Evolutionary conservation across 345 rosid species (phyloP).

Genomic region (Bruguiera parviflora): DNA sequence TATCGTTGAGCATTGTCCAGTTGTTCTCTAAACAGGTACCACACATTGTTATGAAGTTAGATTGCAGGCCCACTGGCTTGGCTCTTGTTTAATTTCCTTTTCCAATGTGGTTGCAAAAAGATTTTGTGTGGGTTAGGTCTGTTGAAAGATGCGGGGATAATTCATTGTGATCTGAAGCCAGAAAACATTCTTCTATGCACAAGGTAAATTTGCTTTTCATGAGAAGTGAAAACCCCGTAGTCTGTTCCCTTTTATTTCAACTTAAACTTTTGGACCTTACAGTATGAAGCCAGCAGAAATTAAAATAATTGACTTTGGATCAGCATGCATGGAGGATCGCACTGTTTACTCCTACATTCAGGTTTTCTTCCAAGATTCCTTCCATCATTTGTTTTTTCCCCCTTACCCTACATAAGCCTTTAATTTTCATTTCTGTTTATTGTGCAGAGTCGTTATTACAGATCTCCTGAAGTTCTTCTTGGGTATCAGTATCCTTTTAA

Average conservation of each 20-base stretch:
- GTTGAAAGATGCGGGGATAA: slow-evolving; percentile 91
- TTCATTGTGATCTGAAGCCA: slow-evolving; percentile 98
- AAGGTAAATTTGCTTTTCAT: slow-evolving; percentile 50
- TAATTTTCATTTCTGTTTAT: slow-evolving; percentile 20
- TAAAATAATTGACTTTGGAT: slow-evolving; percentile 98
- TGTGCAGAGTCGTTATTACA: slow-evolving; percentile 97
- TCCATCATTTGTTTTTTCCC: slow-evolving; percentile 8
- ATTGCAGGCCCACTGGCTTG: slow-evolving; percentile 7
- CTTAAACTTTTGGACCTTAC: slow-evolving; percentile 23
- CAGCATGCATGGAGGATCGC: slow-evolving; percentile 97
- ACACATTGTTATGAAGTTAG: slow-evolving; percentile 12
- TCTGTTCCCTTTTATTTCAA: slow-evolving; percentile 13
- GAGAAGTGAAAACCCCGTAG: slow-evolving; percentile 4
- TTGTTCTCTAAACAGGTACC: slow-evolving; percentile 93
- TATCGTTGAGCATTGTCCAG: slow-evolving; percentile 92
- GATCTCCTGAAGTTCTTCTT: slow-evolving; percentile 99
- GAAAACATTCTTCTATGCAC: slow-evolving; percentile 93
- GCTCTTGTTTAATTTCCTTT: slow-evolving; percentile 15
- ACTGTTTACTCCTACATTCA: slow-evolving; percentile 98
- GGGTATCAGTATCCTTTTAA: slow-evolving; percentile 91
- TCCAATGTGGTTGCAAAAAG: slow-evolving; percentile 33
- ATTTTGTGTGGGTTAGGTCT: slow-evolving; percentile 85
- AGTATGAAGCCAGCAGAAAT: slow-evolving; percentile 91
- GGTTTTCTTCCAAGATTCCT: slow-evolving; percentile 39
- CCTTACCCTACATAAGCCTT: slow-evolving; percentile 5